Evolutionary conservation across 2,329 filamentous ascomycete genomes (phyloP).

Genomic region (Bipolaris cookei): DNA sequence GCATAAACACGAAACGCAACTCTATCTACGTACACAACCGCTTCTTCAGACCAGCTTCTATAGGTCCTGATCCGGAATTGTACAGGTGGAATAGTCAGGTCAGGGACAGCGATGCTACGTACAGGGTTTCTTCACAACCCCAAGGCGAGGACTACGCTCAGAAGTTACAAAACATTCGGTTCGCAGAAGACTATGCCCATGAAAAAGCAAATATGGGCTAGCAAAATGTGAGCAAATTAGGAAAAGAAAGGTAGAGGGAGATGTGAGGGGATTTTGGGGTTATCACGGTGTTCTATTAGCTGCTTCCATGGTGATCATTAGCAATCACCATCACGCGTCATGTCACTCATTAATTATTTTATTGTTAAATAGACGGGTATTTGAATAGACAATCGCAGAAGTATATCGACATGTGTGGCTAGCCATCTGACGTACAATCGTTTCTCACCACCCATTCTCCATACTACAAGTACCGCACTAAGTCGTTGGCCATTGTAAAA

Average conservation of each 20-base stretch:
- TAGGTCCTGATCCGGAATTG: constrained; percentile 9
- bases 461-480: no score
- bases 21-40: constrained; percentile 57
- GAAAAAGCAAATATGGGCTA: constrained; percentile 4
- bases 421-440: no score
- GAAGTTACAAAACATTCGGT: constrained; percentile 6
- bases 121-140: background rate
- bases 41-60: constrained; percentile 46
- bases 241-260: background rate
- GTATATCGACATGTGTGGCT: no score
- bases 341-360: no score
- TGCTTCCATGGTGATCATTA: no score
- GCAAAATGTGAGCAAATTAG: background rate
- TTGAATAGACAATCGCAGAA: no score
- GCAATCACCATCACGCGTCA: no score
- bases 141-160: background rate
- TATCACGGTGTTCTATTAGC: no score
- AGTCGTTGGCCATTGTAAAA: no score
- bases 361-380: no score
- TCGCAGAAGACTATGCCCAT: constrained; percentile 6
- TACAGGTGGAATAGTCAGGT: constrained; percentile 15
- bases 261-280: no score
- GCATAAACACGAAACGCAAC: constrained; percentile 36
- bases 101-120: constrained; percentile 10
- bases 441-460: no score